These are phyloP conservation scores for Loxodes magnus DNA, from an alignment of 73 alveolate genomes.

Conservation along the genomic window DNA sequence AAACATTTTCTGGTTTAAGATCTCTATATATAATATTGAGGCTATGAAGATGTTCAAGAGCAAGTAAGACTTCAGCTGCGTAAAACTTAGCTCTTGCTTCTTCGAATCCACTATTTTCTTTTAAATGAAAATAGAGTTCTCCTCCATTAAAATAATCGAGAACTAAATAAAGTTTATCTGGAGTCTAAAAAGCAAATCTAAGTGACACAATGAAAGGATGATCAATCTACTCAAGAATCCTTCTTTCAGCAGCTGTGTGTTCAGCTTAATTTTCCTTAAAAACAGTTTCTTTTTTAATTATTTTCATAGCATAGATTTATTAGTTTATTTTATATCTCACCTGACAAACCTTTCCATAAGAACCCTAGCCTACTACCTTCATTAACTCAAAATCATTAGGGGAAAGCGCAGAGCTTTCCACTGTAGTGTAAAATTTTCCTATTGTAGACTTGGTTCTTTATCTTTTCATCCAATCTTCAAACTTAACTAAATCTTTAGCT, in stretches of 20 bases:
- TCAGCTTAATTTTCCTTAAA: slow-evolving; percentile 44
- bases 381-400: no score
- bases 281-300: slow-evolving; percentile 60
- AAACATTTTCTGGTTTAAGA: no score
- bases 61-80: slow-evolving; percentile 53
- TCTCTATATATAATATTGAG: no score
- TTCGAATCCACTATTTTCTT: slow-evolving; percentile 31
- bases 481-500: no score
- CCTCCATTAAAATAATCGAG: slow-evolving; percentile 71
- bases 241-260: slow-evolving; percentile 52
- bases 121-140: slow-evolving; percentile 49
- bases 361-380: no score
- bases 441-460: no score
- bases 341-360: no score
- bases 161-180: slow-evolving; percentile 58
- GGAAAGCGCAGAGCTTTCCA: no score
- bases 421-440: no score
- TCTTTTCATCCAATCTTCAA: no score
- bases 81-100: slow-evolving; percentile 56
- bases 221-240: slow-evolving; percentile 39
- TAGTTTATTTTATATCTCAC: no score
- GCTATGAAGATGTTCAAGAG: slow-evolving; percentile 54
- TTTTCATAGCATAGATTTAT: slow-evolving; percentile 51
- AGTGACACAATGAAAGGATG: slow-evolving; percentile 63
- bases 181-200: slow-evolving; percentile 65